Base-by-base conservation (phyloP, 176 grass and related monocot genomes). In the Olyra latifolia region DNA sequence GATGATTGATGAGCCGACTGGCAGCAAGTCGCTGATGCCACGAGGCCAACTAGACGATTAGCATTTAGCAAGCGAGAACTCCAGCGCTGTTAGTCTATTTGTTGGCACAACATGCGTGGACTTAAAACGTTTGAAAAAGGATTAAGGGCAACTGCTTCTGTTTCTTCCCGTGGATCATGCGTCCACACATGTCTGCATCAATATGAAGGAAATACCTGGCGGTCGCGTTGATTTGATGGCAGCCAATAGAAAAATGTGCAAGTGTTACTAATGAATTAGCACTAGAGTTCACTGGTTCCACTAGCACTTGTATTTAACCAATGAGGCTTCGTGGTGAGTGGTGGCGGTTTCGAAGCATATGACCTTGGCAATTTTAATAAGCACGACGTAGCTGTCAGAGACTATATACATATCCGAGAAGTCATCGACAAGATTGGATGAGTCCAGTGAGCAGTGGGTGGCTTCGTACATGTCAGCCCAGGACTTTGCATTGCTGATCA, bases 221-320 rank as follows among this genome's bases (percentile, higher is more conserved):
- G 13, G 30, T 6, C 12, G 1, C 4, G 16, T 62, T 28, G 24
- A 62, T 6, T 30, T 9, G 59, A 50, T 49, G 48, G 17, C 1
- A 50, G 48, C 4, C 48, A 17, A 7, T 17, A 50, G 47, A 62
- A 32, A 17, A 16, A 28, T 3, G 0, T 0, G 23, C 0, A 23
- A 23, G 20, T 19, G 4, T 24, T 16, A 23, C 17, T 27, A 17
- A 17, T 49, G 40, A 62, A 61, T 35, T 40, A n/a, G 19, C 42
- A 17, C 79, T 49, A 23, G 41, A 19, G 32, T 70, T 69, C 50
- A 69, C 38, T 53, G 24, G 9, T 19, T 71, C 16, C 40, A 24
- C 23, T 43, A 71, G 67, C 45, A 12, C 8, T 67, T 58, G 12
- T 39, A 72, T 32, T 77, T 84, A 77, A 58, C 24, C 62, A 44